A percentile compares a stretch with the other conserved stretches of the same genome.
These are phyloP conservation scores for Fraxinus greggii DNA, from an alignment of 305 asterid species.

Conservation along the genomic window DNA sequence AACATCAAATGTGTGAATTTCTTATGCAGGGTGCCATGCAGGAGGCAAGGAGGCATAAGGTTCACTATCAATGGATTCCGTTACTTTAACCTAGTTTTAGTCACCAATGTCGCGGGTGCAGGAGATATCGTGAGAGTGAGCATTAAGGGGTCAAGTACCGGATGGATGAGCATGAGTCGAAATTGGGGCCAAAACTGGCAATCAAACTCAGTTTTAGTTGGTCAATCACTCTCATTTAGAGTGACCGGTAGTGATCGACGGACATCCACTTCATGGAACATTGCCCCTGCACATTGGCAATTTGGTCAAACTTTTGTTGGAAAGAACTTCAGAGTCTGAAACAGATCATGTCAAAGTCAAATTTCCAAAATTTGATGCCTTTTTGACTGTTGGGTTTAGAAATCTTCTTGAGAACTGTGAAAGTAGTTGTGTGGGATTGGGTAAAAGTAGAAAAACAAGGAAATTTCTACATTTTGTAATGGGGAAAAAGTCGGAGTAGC, in stretches of 20 bases:
- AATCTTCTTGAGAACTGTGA: constrained; percentile 29
- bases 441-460: constrained; percentile 10
- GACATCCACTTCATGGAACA: constrained; percentile 71
- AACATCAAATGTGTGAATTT: background rate
- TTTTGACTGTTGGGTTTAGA: constrained; percentile 29
- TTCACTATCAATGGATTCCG: constrained; percentile 71
- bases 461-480: constrained; percentile 21
- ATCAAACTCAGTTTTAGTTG: constrained; percentile 45
- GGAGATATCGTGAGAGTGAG: constrained; percentile 52
- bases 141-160: constrained; percentile 50
- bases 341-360: background rate
- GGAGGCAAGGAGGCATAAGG: constrained; percentile 72
- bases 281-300: constrained; percentile 67
- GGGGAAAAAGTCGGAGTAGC: constrained; percentile 23
- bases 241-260: constrained; percentile 70
- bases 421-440: background rate
- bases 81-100: constrained; percentile 53
- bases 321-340: constrained; percentile 69
- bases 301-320: constrained; percentile 82
- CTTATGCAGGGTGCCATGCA: constrained; percentile 65
- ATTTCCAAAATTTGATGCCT: background rate
- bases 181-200: constrained; percentile 98
- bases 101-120: constrained; percentile 63
- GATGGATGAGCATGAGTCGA: constrained; percentile 68
- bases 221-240: constrained; percentile 74